phyloP scores from a whole-genome alignment of 495 filamentous ascomycete genomes.

The Aspergillus sparsus region DNA sequence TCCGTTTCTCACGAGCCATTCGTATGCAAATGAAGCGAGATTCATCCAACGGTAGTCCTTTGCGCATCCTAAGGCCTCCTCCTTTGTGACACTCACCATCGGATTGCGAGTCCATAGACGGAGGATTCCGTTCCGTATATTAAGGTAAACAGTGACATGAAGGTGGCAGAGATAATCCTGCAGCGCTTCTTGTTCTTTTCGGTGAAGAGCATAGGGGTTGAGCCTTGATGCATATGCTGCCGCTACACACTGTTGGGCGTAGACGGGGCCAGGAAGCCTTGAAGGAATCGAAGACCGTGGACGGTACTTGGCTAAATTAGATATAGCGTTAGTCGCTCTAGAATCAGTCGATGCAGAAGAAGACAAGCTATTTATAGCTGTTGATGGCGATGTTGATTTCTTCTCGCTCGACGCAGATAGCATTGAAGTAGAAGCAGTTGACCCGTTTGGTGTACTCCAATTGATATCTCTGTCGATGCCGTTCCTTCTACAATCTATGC shows the following conservation, averaged over 20 bases:
- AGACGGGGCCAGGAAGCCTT: conserved; percentile 67
- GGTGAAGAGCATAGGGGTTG: conserved; percentile 84
- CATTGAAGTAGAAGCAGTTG: conserved; percentile 29
- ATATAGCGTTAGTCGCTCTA: conserved; percentile 19
- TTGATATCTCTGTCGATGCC: conserved; percentile 27
- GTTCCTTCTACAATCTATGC: conserved; percentile 16
- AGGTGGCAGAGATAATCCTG: conserved; percentile 78
- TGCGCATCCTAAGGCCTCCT: conserved; percentile 91
- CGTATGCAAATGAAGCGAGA: conserved; percentile 82
- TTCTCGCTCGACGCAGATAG: conserved; percentile 18
- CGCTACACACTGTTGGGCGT: conserved; percentile 82
- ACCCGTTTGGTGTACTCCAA: conserved; percentile 33
- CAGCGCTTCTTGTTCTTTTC: conserved; percentile 79
- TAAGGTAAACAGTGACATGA: conserved; percentile 94
- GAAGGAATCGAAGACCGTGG: conserved; percentile 82
- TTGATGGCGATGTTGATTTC: conserved; percentile 38
- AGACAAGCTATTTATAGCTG: conserved; percentile 20
- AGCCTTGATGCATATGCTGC: conserved; percentile 88
- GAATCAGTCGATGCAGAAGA: conserved; percentile 20
- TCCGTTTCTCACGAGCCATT: conserved; percentile 87
- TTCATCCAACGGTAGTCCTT: conserved; percentile 90
- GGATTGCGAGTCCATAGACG: conserved; percentile 90
- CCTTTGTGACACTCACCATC: conserved; percentile 77
- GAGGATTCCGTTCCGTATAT: conserved; percentile 94
- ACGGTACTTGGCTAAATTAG: conserved; percentile 38